Base-by-base conservation (phyloP, 2,329 filamentous ascomycete genomes). In the Calycina herbarum region DNA sequence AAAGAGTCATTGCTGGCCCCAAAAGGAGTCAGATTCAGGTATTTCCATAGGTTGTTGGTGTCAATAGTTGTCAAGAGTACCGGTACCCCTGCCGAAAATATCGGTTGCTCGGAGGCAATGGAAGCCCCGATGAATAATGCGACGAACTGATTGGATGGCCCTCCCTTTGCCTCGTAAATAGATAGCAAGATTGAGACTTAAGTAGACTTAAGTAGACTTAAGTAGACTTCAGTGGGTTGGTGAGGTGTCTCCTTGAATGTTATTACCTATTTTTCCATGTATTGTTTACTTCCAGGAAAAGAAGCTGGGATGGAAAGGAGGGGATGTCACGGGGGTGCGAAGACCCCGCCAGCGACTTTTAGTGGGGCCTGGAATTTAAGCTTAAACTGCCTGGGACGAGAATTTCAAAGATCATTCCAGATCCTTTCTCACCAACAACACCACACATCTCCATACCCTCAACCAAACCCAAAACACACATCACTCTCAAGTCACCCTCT, bases 401-500 rank as follows among this genome's bases (percentile, higher is more conserved):
- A 64, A 61, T 61, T 56, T 64, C 58, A 64, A 63, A 63, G 48
- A 33, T 29, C 31, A 42, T 63, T 63, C 31, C 31, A 29, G 57
- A 48, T 20, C 31, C 29, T n/a, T 48, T 57, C 42, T 31, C 45
- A 24, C 35, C 29, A 57, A 17, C 5, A 54, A 51, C 60, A 61
- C 10, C 31, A 27, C 11, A 13, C 33, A 48, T 31, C 20, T 20
- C 57, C 27, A 31, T 54, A 31, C 27, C 5, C 10, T 13, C 24
- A 51, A 54, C 35, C 5, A 54, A 58, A 5, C 24, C 8, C 20
- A 54, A 24, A 13, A 54, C 11, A 3, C 7, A 54, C 13, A 27
- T 29, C 48, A 54, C 20, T 8, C 48, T 54, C 48, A 11, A 54
- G 1, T 5, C 4, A 11, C 5, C 20, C 20, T 13, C 20, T 54